Percentiles rank a stretch among this genome's conserved stretches.
phyloP scores from a whole-genome alignment of 2,329 filamentous ascomycete genomes.

The Alternaria ventricosa region DNA sequence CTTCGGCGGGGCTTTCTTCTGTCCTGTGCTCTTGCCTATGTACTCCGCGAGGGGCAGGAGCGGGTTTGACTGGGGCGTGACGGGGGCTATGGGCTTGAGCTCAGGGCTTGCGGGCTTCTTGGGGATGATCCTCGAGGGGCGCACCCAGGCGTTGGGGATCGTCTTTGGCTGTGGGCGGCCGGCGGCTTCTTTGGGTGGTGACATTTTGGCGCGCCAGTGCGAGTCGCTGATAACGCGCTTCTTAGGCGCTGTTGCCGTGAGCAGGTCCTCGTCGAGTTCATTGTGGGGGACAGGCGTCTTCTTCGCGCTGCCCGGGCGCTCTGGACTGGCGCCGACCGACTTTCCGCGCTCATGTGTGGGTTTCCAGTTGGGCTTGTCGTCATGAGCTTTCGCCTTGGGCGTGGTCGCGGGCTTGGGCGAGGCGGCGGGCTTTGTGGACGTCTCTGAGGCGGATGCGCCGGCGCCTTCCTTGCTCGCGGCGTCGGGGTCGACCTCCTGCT shows the following conservation, averaged over 20 bases:
- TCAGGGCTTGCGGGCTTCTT: conserved; percentile 23
- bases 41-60: conserved; percentile 31
- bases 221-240: conserved; percentile 94
- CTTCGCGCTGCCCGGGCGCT: conserved; percentile 41
- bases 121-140: conserved; percentile 38
- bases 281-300: conserved; percentile 42
- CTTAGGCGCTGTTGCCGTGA: conserved; percentile 71
- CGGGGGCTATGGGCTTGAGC: conserved; percentile 15
- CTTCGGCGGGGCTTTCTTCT: conserved; percentile 29
- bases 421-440: conserved; percentile 5
- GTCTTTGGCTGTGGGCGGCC: conserved; percentile 42
- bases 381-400: conserved; percentile 31
- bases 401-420: conserved; percentile 26
- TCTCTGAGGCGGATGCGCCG: conserved; percentile 3
- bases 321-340: conserved; percentile 32
- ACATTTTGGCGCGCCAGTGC: conserved; percentile 74
- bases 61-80: conserved; percentile 21
- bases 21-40: conserved; percentile 35
- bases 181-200: conserved; percentile 40
- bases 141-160: conserved; percentile 49
- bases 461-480: conserved; percentile 20
- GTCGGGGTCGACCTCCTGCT: conserved; percentile 75
- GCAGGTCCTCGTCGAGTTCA: conserved; percentile 53
- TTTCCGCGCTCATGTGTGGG: conserved; percentile 31
- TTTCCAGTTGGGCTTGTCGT: conserved; percentile 38